These are phyloP conservation scores for Ensete ventricosum DNA, from an alignment of 176 grass and related monocot species.

Conservation along the genomic window DNA sequence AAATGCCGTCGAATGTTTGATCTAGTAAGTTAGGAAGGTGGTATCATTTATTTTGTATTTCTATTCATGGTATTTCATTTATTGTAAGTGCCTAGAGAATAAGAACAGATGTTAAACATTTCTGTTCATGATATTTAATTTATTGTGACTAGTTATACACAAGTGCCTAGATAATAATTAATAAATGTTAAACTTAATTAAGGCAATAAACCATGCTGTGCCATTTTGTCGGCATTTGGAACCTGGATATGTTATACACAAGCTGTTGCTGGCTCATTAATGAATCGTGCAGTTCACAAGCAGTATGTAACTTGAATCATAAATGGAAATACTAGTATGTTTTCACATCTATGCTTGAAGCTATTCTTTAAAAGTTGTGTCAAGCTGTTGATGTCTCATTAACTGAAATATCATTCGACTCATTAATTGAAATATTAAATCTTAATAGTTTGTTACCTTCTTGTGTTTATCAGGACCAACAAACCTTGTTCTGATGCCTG, in stretches of 20 bases:
- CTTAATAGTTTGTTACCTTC: background rate
- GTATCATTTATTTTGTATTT: slow-evolving; percentile 2
- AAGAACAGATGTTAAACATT: background rate
- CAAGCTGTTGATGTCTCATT: background rate
- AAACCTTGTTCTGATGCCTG: background rate
- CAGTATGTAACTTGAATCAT: too few relatives aligned
- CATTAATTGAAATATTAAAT: background rate
- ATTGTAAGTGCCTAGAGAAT: background rate
- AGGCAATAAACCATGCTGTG: background rate
- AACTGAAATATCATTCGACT: background rate
- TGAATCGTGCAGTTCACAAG: too few relatives aligned
- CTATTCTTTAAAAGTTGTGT: background rate
- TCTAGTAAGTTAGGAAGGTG: slow-evolving; percentile 44
- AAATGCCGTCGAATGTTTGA: slow-evolving; percentile 88
- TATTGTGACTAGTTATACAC: background rate
- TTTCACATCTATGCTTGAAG: background rate
- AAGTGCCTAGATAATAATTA: background rate
- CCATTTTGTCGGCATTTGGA: background rate
- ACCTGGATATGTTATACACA: background rate
- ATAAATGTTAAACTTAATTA: background rate
- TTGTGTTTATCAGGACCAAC: background rate
- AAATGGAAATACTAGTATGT: background rate
- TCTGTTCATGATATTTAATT: background rate
- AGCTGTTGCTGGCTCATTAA: too few relatives aligned
- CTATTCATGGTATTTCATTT: too few relatives aligned